Evolutionary conservation across 352 stramenopile species (phyloP).

Genomic region (Globisporangium polare): DNA sequence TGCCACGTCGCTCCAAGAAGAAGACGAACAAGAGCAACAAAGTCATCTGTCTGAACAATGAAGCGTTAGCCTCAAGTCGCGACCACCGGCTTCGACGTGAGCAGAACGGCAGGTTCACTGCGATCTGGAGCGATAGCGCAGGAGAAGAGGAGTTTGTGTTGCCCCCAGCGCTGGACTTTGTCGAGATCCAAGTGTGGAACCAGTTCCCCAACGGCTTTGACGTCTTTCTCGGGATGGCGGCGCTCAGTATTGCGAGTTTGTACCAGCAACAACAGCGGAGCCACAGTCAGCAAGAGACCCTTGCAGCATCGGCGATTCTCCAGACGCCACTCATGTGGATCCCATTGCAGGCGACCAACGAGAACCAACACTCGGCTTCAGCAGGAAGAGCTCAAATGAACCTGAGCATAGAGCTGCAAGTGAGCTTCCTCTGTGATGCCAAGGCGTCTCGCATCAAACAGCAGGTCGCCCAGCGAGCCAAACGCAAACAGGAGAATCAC

Average conservation of each 20-base stretch:
- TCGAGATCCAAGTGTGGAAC: constrained; percentile 71
- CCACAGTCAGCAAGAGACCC: neutral
- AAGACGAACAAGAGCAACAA: neutral
- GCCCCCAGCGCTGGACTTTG: constrained; percentile 28
- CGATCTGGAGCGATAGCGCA: constrained; percentile 20
- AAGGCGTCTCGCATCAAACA: constrained; percentile 24
- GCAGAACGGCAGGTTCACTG: constrained; percentile 37
- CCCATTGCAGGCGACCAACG: constrained; percentile 26
- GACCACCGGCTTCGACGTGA: constrained; percentile 14
- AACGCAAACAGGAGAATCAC: neutral
- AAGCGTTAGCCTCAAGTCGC: neutral
- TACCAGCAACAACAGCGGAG: constrained; percentile 21
- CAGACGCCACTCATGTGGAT: constrained; percentile 32
- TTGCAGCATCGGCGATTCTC: neutral
- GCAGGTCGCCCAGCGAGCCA: constrained; percentile 10
- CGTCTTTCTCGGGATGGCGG: constrained; percentile 45
- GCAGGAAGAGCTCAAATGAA: constrained; percentile 9
- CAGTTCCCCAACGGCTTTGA: constrained; percentile 47
- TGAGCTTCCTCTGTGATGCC: constrained; percentile 27
- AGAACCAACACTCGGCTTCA: neutral
- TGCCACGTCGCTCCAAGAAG: neutral
- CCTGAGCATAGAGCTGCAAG: constrained; percentile 36
- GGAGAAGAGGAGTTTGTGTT: constrained; percentile 15
- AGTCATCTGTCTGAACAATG: constrained; percentile 13
- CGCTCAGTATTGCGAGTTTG: constrained; percentile 24